These are phyloP conservation scores for Amoeboaphelidium protococcarum DNA, from an alignment of 371 early-diverging fungal species.

Conservation along the genomic window DNA sequence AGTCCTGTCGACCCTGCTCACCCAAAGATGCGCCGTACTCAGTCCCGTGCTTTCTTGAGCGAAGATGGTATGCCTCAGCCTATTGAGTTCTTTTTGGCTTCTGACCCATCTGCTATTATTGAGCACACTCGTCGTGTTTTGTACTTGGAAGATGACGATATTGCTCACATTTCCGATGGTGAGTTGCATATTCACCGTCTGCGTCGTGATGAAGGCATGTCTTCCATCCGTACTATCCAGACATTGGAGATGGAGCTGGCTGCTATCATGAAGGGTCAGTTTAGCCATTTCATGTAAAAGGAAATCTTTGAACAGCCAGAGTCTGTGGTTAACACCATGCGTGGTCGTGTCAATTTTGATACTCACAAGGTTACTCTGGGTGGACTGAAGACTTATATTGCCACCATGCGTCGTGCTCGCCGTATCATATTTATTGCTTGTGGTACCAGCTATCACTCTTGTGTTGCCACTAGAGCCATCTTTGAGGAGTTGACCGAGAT, in stretches of 20 bases:
- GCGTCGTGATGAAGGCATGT: constrained; percentile 67
- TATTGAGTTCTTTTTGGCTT: constrained; percentile 92
- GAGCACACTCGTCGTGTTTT: constrained; percentile 97
- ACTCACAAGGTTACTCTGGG: constrained; percentile 69
- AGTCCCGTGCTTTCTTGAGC: constrained; percentile 76
- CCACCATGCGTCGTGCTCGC: constrained; percentile 77
- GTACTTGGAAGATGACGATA: constrained; percentile 95
- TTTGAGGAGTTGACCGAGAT: constrained; percentile 96
- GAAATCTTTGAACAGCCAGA: constrained; percentile 99
- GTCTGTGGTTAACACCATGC: constrained; percentile 97
- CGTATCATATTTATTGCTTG: constrained; percentile 95
- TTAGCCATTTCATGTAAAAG: constrained; percentile 98
- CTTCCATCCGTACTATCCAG: constrained; percentile 79
- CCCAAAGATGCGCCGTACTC: constrained; percentile 38
- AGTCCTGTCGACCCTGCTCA: constrained; percentile 11
- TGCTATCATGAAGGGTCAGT: constrained; percentile 94
- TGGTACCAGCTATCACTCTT: constrained; percentile 94
- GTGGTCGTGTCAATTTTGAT: constrained; percentile 96
- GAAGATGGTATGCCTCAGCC: constrained; percentile 80
- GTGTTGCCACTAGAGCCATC: constrained; percentile 78
- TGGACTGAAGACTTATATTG: constrained; percentile 70
- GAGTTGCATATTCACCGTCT: constrained; percentile 92
- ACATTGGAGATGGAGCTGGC: constrained; percentile 93
- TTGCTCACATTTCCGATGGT: constrained; percentile 79
- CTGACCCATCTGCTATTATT: constrained; percentile 91